These are phyloP conservation scores for Hanseniaspora gamundiae DNA, from an alignment of 1,139 yeast species.

Conservation along the genomic window DNA sequence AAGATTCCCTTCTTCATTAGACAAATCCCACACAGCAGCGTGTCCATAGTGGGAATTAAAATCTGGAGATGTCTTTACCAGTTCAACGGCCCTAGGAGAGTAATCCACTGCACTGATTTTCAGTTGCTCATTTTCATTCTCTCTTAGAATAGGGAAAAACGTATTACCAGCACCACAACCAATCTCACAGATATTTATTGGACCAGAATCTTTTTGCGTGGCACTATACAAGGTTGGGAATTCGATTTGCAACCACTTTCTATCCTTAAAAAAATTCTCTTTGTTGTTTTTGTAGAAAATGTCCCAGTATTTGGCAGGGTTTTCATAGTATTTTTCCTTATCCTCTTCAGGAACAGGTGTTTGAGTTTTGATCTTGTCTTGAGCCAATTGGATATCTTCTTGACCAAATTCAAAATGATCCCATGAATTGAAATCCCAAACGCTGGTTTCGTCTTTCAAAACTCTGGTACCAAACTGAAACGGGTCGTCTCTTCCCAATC, in stretches of 20 bases:
- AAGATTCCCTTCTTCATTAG: slow-evolving; percentile 57
- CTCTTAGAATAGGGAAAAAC: slow-evolving; percentile 73
- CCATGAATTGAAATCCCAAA: slow-evolving; percentile 93
- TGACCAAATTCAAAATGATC: slow-evolving; percentile 98
- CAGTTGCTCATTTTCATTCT: slow-evolving; percentile 68
- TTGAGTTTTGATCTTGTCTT: slow-evolving; percentile 63
- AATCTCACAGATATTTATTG: slow-evolving; percentile 68
- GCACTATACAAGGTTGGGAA: slow-evolving; percentile 77
- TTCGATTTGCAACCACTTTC: slow-evolving; percentile 93
- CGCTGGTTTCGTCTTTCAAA: slow-evolving; percentile 61
- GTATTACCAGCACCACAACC: slow-evolving; percentile 99
- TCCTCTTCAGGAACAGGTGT: slow-evolving; percentile 83
- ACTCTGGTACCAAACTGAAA: slow-evolving; percentile 84
- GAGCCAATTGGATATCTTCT: slow-evolving; percentile 68
- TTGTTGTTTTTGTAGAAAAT: slow-evolving; percentile 79
- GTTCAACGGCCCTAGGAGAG: slow-evolving; percentile 78
- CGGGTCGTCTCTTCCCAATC: slow-evolving; percentile 80
- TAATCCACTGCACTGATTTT: slow-evolving; percentile 81
- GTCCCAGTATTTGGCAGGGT: slow-evolving; percentile 95
- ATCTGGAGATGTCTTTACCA: slow-evolving; percentile 53
- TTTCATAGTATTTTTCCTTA: slow-evolving; percentile 60
- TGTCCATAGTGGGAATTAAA: slow-evolving; percentile 57
- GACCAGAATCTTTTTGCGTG: slow-evolving; percentile 58
- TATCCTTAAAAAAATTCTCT: slow-evolving; percentile 89
- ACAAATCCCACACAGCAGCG: slow-evolving; percentile 93